Conservation (phyloP, 2,329 filamentous ascomycete species). For the Alternaria arbusti region DNA sequence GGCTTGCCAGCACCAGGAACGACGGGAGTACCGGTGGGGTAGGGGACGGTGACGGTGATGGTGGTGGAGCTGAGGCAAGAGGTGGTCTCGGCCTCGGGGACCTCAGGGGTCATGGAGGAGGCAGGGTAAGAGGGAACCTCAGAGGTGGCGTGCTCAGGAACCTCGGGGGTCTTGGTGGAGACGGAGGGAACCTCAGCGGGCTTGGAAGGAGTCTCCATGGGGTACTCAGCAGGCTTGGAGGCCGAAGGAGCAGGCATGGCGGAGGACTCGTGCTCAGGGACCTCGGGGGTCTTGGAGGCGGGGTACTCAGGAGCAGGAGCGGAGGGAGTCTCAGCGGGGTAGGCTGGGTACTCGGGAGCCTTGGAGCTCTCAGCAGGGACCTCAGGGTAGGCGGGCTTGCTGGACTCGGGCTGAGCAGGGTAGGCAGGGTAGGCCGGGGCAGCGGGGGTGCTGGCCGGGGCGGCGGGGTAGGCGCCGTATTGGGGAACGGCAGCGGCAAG, state of each 20-base stretch:
- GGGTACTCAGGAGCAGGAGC: slow-evolving; percentile 5
- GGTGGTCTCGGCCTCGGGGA: slow-evolving; percentile 19
- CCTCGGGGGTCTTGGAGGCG: slow-evolving; percentile 13
- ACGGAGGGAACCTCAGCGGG: slow-evolving; percentile 3
- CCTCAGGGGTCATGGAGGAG: slow-evolving; percentile 10
- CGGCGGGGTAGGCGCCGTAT: slow-evolving; percentile 27
- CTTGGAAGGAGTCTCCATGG: slow-evolving; percentile 7
- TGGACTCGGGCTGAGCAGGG: slow-evolving; percentile 5
- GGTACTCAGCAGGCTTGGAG: slow-evolving; percentile 5
- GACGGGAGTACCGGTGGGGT: slow-evolving; percentile 43
- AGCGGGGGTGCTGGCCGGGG: slow-evolving; percentile 14
- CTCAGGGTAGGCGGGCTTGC: slow-evolving; percentile 11
- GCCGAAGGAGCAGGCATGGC: neutral
- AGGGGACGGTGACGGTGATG: slow-evolving; percentile 51
- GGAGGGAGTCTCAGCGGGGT: slow-evolving; percentile 3
- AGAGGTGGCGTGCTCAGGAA: slow-evolving; percentile 17
- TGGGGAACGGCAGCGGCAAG: slow-evolving; percentile 40
- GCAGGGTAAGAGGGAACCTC: neutral
- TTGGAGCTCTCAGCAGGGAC: neutral
- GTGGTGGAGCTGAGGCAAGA: slow-evolving; percentile 52
- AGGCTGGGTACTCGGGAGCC: slow-evolving; percentile 16
- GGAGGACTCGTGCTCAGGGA: slow-evolving; percentile 16
- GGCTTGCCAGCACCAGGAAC: slow-evolving; percentile 15
- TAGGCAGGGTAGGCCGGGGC: slow-evolving; percentile 25
- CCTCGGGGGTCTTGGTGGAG: slow-evolving; percentile 10